Evolutionary conservation across 2,329 filamentous ascomycete genomes (phyloP), one percentile per base, ranked within the genome.

Genomic region (Celoporthe dispersa): DNA sequence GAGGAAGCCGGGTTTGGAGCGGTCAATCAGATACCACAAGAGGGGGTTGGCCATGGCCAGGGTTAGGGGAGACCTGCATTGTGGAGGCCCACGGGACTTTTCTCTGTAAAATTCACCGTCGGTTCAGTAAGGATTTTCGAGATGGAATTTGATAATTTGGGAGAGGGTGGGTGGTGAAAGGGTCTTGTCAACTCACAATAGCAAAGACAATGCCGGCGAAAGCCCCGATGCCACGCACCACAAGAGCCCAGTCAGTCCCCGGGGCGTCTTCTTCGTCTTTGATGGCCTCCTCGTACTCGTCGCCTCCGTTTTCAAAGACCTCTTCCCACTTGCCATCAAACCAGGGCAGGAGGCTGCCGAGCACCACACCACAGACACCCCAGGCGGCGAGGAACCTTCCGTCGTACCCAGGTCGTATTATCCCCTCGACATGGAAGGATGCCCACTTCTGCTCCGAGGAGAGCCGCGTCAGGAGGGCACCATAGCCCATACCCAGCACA

Each of bases 1-100:
- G 44, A 96, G 82, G 74, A 98, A 92, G 5, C 96, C 96, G 0
- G 94, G 88, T 74, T 90, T 90, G 62, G 94, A 96, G 65, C 95
- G 92, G 81, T 99, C 96, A 77, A 99, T 92, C 33, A 98, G 85
- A 81, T 97, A 99, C 96, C 96, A 99, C 25, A 99, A 84, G 12
- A 96, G 92, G 1, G 96, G 95, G 78, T 98, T 98, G 28, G 92
- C 93, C 71, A 98, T 88, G 31, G 94, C 93, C 64, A 99, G 89
- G 0, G 94, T 96, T 35, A 97, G 81, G n/a, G 1, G 94, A 97
- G 28, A 97, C 90, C 80, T 99, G 96, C n/a, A 97, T 88, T 1
- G 94, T 96, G 11, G 94, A 98, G 75, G 94, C 88, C 96, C 96
- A 99, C 1, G 94, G 92, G 12, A 98, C 88, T 80, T 92, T 93